phyloP scores from a whole-genome alignment of 1,284 basidiomycete species.

The Limonomyces culmigenus region DNA sequence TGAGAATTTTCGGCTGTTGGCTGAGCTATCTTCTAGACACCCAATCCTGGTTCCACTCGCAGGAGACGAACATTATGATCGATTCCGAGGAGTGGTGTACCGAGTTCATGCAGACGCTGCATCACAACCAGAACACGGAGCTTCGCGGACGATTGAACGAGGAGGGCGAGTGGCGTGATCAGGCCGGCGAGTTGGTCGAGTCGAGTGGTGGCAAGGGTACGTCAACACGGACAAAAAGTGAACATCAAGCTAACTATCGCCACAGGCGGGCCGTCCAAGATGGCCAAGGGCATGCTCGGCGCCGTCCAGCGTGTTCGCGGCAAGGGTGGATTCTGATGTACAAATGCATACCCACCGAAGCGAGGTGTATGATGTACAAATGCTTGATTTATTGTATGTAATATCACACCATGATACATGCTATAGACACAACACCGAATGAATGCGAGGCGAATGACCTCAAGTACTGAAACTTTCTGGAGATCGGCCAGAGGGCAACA shows the following conservation, averaged over 20 bases:
- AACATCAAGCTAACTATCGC: background rate
- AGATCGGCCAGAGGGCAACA: too few relatives aligned
- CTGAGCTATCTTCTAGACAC: slow-evolving; percentile 22
- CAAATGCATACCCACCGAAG: too few relatives aligned
- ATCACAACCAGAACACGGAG: slow-evolving; percentile 56
- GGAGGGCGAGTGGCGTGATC: slow-evolving; percentile 56
- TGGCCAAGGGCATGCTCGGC: background rate
- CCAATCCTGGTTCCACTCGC: slow-evolving; percentile 69
- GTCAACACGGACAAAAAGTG: background rate
- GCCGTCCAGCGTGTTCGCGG: background rate
- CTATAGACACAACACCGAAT: too few relatives aligned
- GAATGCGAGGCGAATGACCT: too few relatives aligned
- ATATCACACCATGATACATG: too few relatives aligned
- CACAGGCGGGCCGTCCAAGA: background rate
- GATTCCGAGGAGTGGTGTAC: slow-evolving; percentile 41
- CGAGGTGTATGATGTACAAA: too few relatives aligned
- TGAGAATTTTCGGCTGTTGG: slow-evolving; percentile 9
- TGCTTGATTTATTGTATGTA: too few relatives aligned
- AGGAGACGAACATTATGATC: slow-evolving; percentile 66
- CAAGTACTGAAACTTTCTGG: too few relatives aligned
- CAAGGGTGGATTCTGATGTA: background rate
- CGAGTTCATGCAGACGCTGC: slow-evolving; percentile 49
- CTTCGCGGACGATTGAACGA: slow-evolving; percentile 42
- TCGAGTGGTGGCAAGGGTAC: slow-evolving; percentile 13
- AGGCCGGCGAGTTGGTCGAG: slow-evolving; percentile 21